These are phyloP conservation scores for Galium porrigens DNA, from an alignment of 305 asterid genomes.

Conservation along the genomic window DNA sequence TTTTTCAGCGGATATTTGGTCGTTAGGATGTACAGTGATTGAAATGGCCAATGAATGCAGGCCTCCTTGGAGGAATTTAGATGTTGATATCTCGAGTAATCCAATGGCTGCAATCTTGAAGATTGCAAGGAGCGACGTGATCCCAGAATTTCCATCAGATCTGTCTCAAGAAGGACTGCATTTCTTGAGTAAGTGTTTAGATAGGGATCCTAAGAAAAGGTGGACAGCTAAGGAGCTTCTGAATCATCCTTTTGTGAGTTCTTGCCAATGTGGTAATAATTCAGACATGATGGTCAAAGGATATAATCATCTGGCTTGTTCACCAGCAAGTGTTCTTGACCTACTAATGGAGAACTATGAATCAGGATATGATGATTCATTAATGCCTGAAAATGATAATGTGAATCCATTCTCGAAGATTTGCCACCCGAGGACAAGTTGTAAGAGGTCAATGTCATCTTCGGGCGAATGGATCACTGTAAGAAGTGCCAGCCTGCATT, in stretches of 20 bases:
- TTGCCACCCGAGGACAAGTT: constrained; percentile 8
- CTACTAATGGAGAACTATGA: constrained; percentile 19
- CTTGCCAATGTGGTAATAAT: not conserved
- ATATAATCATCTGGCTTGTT: constrained; percentile 6
- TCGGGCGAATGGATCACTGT: constrained; percentile 46
- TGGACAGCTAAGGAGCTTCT: constrained; percentile 36
- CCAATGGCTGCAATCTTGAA: constrained; percentile 12
- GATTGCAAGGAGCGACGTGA: not conserved
- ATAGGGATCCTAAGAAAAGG: constrained; percentile 21
- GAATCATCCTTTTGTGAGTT: constrained; percentile 38
- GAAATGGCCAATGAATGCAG: constrained; percentile 11
- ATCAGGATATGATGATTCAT: constrained; percentile 9
- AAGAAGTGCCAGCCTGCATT: constrained; percentile 16
- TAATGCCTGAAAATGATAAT: constrained; percentile 10
- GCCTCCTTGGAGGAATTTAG: constrained; percentile 5
- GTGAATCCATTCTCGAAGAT: constrained; percentile 22
- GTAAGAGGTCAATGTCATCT: not conserved
- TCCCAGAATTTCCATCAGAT: constrained; percentile 8
- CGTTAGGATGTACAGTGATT: constrained; percentile 5
- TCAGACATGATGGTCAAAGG: not conserved
- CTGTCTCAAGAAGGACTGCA: constrained; percentile 4
- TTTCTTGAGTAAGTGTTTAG: constrained; percentile 10
- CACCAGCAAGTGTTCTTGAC: constrained; percentile 48
- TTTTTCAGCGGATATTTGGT: constrained; percentile 9
- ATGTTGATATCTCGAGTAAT: not conserved